A percentile compares a stretch with the other conserved stretches of the same genome.
These are phyloP conservation scores for Solanum hybrid DNA, from an alignment of 305 asterid genomes.

Conservation along the genomic window DNA sequence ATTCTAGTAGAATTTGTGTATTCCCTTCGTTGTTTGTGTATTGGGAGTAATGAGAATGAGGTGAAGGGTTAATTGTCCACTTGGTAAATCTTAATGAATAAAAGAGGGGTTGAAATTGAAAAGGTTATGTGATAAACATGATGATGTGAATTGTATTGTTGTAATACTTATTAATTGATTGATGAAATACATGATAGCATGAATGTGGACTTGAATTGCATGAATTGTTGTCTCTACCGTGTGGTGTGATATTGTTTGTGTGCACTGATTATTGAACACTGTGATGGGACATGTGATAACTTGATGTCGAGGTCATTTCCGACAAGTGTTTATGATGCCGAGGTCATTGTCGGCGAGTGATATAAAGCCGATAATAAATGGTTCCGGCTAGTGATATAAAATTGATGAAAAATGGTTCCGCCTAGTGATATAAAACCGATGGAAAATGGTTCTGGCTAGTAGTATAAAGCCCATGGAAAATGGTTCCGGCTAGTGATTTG, in stretches of 20 bases:
- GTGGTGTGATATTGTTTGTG: neutral
- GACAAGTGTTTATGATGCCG: neutral
- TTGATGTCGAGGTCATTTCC: neutral
- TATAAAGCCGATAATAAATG: no score
- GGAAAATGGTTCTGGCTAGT: neutral
- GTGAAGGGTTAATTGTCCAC: neutral
- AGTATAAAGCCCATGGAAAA: neutral
- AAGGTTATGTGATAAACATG: neutral
- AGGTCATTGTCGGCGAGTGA: neutral
- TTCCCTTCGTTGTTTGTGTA: neutral
- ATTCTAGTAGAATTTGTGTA: neutral
- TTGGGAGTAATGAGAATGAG: neutral
- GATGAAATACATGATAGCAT: neutral
- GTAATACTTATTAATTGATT: neutral
- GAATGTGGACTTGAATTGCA: neutral
- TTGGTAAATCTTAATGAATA: neutral
- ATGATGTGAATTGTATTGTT: neutral
- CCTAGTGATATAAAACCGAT: neutral
- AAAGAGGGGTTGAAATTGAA: neutral
- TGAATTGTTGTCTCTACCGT: neutral
- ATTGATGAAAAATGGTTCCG: rapidly evolving
- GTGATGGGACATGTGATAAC: neutral
- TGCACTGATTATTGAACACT: neutral
- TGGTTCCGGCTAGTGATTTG: no score
- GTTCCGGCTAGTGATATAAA: no score